Conservation (phyloP, 2,329 filamentous ascomycete species). For the Aureobasidium sp. region DNA sequence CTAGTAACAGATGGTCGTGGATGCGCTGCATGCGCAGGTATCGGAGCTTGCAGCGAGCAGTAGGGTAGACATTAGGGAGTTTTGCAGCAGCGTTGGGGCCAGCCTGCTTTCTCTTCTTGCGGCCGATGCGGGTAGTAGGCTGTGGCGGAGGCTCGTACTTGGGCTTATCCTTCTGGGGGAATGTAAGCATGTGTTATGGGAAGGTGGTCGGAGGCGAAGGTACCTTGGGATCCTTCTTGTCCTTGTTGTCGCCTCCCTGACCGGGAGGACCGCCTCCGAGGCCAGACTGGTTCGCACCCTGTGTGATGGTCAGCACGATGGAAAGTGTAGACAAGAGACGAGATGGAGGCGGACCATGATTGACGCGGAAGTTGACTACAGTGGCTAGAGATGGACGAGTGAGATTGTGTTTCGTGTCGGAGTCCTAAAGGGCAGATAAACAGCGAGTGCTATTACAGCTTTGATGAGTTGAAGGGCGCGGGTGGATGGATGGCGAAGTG, state of each 20-base stretch:
- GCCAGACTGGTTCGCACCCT: slow-evolving; percentile 83
- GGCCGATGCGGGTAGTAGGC: slow-evolving; percentile 91
- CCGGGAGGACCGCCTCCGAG: slow-evolving; percentile 62
- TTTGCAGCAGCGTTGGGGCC: slow-evolving; percentile 93
- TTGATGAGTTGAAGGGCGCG: not conserved
- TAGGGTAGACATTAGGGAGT: slow-evolving; percentile 87
- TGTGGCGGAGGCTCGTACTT: slow-evolving; percentile 99
- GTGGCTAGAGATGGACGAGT: not conserved
- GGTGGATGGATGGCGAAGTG: not conserved
- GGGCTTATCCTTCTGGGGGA: slow-evolving; percentile 87
- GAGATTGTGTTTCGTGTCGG: not conserved
- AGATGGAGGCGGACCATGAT: slow-evolving; percentile 8
- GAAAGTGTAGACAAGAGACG: not conserved
- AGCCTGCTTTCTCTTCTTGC: slow-evolving; percentile 95
- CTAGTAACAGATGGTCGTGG: slow-evolving; percentile 91
- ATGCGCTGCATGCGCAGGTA: slow-evolving; percentile 97
- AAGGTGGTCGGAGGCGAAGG: slow-evolving; percentile 3
- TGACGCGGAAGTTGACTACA: not conserved
- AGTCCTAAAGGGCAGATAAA: not conserved
- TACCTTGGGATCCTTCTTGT: slow-evolving; percentile 70
- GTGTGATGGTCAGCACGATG: slow-evolving; percentile 13
- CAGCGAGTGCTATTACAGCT: not conserved
- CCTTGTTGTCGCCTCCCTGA: slow-evolving; percentile 61
- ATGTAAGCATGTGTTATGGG: not conserved
- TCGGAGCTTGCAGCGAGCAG: slow-evolving; percentile 92